Base-by-base conservation (phyloP, 2,329 filamentous ascomycete species). In the Diaporthe sp. region DNA sequence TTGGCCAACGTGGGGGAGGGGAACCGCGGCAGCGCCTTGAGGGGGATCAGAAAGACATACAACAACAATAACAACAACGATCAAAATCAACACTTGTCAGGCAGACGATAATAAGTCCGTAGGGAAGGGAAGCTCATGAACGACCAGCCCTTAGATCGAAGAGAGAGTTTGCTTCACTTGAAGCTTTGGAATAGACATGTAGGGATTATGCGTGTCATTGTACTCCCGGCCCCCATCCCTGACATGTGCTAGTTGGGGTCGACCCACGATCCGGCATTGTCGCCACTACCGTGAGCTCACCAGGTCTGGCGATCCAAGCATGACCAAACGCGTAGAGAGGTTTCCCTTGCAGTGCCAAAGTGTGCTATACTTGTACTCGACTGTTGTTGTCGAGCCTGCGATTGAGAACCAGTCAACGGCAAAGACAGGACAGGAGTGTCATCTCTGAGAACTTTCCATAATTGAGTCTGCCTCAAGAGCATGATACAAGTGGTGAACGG, bases 191-290 rank as follows among this genome's bases (percentile, higher is more conserved):
- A 12, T 15, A 17, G n/a, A 17, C 44, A 10, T 44, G n/a, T 44
- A 31, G 46, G n/a, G 31, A 42, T 49, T 72, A 37, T 62, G 71
- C 71, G 57, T 72, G 71, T 72, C 71, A 72, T 72, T 42, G 71
- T 53, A 28, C 57, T 28, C 25, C 22, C 31, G 46, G 62, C 34
- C 28, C 22, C 60, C 22, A 28, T 53, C 57, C 34, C 58, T 53
- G 42, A 42, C 71, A 51, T 72, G 57, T 62, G 55, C 42, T 28
- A 62, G 57, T 53, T 25, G 71, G 31, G 71, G 71, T 72, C 4
- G 25, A 51, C 31, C 17, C 22, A 9, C 51, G 37, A 44, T 31
- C 55, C 68, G 68, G 53, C 57, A 19, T 46, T 42, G n/a, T 72
- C 22, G 70, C 57, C 44, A 72, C 55, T 31, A 12, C 22, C 28